Conservation (phyloP, 768 basidiomycete genomes). For the Tylopilus subfusipes region DNA sequence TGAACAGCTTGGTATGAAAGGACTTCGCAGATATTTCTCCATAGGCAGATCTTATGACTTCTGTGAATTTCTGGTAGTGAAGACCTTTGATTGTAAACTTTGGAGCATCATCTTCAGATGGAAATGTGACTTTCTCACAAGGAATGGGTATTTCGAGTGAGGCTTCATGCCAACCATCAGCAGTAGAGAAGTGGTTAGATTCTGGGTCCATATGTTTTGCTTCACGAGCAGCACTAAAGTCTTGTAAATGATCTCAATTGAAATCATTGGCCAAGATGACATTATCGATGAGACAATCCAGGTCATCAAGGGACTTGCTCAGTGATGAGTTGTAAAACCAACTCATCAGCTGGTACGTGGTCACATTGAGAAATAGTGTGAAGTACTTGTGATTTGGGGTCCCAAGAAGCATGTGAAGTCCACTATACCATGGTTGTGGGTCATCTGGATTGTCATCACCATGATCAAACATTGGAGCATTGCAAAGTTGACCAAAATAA, state of each 20-base stretch:
- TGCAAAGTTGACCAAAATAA: neutral
- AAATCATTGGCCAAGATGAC: neutral
- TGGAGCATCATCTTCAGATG: neutral
- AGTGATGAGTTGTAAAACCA: too few relatives aligned
- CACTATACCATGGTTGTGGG: neutral
- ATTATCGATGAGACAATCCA: neutral
- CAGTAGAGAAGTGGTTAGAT: neutral
- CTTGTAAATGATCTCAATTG: neutral
- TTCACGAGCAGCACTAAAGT: neutral
- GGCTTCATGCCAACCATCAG: too few relatives aligned
- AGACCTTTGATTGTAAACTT: constrained; percentile 19
- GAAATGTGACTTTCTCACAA: neutral
- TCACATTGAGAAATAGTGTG: neutral
- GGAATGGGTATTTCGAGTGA: neutral
- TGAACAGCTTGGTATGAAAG: constrained; percentile 18
- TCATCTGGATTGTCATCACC: too few relatives aligned
- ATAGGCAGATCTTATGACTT: constrained; percentile 26
- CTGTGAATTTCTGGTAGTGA: constrained; percentile 19
- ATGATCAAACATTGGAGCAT: neutral
- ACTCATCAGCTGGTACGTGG: neutral
- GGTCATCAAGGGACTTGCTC: neutral
- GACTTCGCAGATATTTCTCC: constrained; percentile 4
- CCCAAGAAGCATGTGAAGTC: neutral
- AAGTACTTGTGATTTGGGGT: too few relatives aligned
- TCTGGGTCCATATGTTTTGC: neutral